Evolutionary conservation across 345 rosid genomes (phyloP), one percentile per base, ranked within the genome.

Genomic region (Erysimum cheiranthoides): DNA sequence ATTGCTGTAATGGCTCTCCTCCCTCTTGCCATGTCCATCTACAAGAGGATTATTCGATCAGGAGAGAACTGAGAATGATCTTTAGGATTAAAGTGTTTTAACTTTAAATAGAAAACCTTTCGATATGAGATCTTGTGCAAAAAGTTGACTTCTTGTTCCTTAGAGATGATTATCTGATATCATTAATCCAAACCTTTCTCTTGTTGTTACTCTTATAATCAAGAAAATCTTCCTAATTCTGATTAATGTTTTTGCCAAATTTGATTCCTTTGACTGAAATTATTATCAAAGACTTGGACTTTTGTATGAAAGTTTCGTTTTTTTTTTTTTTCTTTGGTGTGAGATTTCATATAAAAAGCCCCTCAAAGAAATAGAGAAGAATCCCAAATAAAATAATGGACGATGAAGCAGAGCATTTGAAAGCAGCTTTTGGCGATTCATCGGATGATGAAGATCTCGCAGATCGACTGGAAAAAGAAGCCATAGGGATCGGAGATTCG

Each of bases 401-500:
- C 71, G 84, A 75, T 47, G 68, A 78, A 45, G 18, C 30, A 68
- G 81, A 73, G 61, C 27, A 75, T n/a, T 70, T 84, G 57, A 78
- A 73, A 58, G 81, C 77, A n/a, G 93, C 81, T 13, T 91, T 93
- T 58, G 97, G 98, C 28, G 97, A 88, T 10, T 88, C 93, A 6
- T 86, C 93, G 1, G 97, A 87, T 73, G 81, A 79, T 50, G 96
- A 92, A 50, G 82, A 76, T 63, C 17, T 56, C 49, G 57, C 68
- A 25, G 71, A 75, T 40, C 71, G 32, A 4, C 10, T 5, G 18
- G 74, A 32, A 9, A 27, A 56, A 0, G 68, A 39, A 47, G 14
- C 7, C 8, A 0, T n/a, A 1, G n/a, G 17, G 28, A 56, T 4
- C 18, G 68, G 32, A 25, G 78, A 76, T 51, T 40, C 76, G 31